These are phyloP conservation scores for Sarcomyxa edulis DNA, from an alignment of 768 basidiomycete species.

Conservation along the genomic window DNA sequence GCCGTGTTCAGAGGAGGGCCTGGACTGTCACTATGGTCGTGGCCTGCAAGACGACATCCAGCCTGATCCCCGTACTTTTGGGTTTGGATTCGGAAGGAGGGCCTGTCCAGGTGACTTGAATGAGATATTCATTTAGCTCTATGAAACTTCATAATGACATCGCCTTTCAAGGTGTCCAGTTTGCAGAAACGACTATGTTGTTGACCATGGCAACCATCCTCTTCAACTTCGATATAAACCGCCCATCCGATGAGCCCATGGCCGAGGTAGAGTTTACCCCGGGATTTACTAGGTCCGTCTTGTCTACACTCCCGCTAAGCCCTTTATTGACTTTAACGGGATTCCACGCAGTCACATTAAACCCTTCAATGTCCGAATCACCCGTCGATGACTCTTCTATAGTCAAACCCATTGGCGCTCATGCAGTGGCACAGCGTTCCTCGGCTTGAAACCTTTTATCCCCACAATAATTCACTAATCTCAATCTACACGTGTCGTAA, in stretches of 20 bases:
- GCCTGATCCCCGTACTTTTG: constrained; percentile 25
- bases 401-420: too few species aligned
- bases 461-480: too few species aligned
- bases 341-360: constrained; percentile 12
- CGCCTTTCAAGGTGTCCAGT: constrained; percentile 17
- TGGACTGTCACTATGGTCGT: too few species aligned
- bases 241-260: constrained; percentile 10
- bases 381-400: constrained; percentile 5
- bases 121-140: background rate
- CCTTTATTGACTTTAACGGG: background rate
- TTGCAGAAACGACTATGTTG: constrained; percentile 26
- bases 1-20: background rate
- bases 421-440: too few species aligned
- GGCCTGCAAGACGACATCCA: constrained; percentile 11
- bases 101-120: constrained; percentile 23
- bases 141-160: background rate
- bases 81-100: constrained; percentile 28
- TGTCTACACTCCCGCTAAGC: background rate
- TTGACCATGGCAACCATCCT: constrained; percentile 26
- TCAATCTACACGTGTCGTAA: too few species aligned
- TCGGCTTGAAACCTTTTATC: too few species aligned
- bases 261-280: constrained; percentile 21
- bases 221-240: constrained; percentile 19
- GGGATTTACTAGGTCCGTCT: constrained; percentile 25
- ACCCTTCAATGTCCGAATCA: constrained; percentile 12